Percentiles rank a stretch among this genome's conserved stretches.
Conservation (phyloP, 139 green algal genomes). For the Desmodesmus armatus region DNA sequence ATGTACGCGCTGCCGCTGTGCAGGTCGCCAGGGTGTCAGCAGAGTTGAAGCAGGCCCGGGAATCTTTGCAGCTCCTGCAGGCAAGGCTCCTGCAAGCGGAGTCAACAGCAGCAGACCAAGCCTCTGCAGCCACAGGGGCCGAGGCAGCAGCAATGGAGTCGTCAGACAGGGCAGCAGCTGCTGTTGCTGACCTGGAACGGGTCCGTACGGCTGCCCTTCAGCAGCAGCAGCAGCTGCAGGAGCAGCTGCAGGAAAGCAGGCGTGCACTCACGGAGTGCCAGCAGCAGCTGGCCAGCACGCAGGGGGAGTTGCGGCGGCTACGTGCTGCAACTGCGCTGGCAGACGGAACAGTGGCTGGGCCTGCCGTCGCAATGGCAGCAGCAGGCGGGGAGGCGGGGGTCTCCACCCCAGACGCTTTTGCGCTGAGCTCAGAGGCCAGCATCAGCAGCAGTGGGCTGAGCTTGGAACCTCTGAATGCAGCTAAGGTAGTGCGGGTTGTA, state of each 20-base stretch:
- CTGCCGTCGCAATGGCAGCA: background rate
- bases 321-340: constrained; percentile 26
- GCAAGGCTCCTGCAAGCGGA: background rate
- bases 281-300: constrained; percentile 37
- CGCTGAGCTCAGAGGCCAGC: background rate
- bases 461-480: background rate
- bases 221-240: constrained; percentile 14
- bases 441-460: background rate
- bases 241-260: constrained; percentile 10
- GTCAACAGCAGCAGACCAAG: constrained; percentile 5
- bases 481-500: background rate
- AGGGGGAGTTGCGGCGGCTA: constrained; percentile 21
- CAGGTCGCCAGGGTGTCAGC: background rate
- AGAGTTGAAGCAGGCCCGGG: background rate
- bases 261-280: background rate
- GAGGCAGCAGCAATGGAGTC: background rate
- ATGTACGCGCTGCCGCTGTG: no score
- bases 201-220: no score
- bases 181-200: no score
- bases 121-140: background rate
- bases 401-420: background rate
- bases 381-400: constrained; percentile 14
- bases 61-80: constrained; percentile 7
- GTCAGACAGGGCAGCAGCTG: background rate
- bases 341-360: background rate